These are phyloP conservation scores for Epichloe scottii DNA, from an alignment of 2,329 filamentous ascomycete genomes.

Conservation along the genomic window DNA sequence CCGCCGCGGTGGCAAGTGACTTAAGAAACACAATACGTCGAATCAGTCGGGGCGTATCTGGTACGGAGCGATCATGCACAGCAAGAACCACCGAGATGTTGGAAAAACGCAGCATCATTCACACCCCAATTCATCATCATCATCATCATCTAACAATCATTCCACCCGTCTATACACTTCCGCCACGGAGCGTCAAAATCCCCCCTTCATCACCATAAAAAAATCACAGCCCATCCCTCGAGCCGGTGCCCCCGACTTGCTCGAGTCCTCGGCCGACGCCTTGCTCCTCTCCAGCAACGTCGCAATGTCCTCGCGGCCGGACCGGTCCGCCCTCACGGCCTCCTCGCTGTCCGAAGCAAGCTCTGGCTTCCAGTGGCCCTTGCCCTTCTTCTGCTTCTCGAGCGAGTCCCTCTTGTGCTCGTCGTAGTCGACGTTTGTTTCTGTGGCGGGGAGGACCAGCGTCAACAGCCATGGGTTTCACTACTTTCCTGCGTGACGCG, in stretches of 20 bases:
- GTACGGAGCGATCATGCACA: no score
- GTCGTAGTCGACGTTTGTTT: constrained; percentile 32
- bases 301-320: constrained; percentile 25
- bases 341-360: constrained; percentile 72
- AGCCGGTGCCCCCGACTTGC: constrained; percentile 38
- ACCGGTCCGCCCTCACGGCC: constrained; percentile 55
- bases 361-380: constrained; percentile 64
- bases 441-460: constrained; percentile 12
- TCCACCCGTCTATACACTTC: no score
- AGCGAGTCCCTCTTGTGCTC: constrained; percentile 50
- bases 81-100: background rate
- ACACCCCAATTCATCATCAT: no score
- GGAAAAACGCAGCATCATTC: no score
- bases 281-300: constrained; percentile 48
- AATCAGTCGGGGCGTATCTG: no score
- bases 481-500: no score
- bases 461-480: no score
- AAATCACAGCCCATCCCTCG: constrained; percentile 28
- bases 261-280: constrained; percentile 31
- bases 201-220: no score
- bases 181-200: no score
- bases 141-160: no score
- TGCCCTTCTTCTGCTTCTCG: constrained; percentile 55
- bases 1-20: constrained; percentile 37
- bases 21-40: constrained; percentile 17